Base-by-base conservation (phyloP, 129 eudicot species). In the Centaurea solstitialis region DNA sequence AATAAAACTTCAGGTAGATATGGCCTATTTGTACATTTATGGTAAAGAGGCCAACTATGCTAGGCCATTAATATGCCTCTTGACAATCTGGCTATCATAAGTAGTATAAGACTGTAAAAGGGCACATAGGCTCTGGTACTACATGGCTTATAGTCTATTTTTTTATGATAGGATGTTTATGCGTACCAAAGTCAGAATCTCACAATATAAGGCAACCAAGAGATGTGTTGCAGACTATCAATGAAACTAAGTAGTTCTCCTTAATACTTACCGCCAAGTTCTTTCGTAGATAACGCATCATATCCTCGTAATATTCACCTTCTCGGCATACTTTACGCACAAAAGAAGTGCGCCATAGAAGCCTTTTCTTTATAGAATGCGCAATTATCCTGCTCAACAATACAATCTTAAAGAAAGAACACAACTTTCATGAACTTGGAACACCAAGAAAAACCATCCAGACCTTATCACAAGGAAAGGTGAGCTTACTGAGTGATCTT, bases 281-380 rank as follows among this genome's bases (percentile, higher is more conserved):
- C 84, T 77, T 90, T 70, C 99, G 88, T 80, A 96, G 85, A 79
- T 96, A 93, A 71, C 93, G 91, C 95, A 93, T 93, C 99, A 96
- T 91, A 18, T 93, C 99, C 79, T 96, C 99, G 77, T 96, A 96
- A 80, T 96, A 96, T 88, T 96, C 99, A 70, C 90, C 84, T 86
- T 96, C 99, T 86, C 89, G 87, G 73, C 89, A 88, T 43, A 96
- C 91, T 85, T 88, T 93, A 59, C 98, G 98, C 87, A 93, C 99
- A 91, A 96, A 96, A 81, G 87, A 96, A 76, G 85, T 82, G 84
- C 85, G 91, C 98, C 99, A 96, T 75, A 50, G 84, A 37, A 96
- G 94, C 87, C 99, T 91, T 78, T 94, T 93, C 86, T 89, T 96
- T 87, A 96, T 89, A 72, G 93, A 96, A 37, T 93, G 97, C 28